These are phyloP conservation scores for Fusarium compactum DNA, from an alignment of 2,329 filamentous ascomycete genomes.

Conservation along the genomic window DNA sequence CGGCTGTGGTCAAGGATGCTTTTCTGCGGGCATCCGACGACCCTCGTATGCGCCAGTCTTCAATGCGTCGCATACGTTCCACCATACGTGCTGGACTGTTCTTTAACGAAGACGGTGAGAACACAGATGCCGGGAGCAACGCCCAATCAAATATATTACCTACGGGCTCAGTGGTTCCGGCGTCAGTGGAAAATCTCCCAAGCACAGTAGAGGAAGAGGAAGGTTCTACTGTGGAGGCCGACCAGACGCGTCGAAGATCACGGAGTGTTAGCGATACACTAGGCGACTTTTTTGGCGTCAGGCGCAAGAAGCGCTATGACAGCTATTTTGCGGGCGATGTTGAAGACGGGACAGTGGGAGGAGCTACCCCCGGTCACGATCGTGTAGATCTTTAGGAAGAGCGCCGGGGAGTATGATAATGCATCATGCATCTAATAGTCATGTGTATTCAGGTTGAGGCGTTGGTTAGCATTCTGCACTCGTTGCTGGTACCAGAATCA, in stretches of 20 bases:
- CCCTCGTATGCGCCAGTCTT: constrained; percentile 56
- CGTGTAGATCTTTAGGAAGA: constrained; percentile 17
- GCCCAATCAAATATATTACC: constrained; percentile 30
- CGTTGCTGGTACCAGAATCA: constrained; percentile 39
- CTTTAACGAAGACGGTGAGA: constrained; percentile 60
- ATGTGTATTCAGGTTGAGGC: constrained; percentile 31
- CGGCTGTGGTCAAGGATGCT: constrained; percentile 68
- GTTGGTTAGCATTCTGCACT: constrained; percentile 36
- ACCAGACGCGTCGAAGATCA: constrained; percentile 48
- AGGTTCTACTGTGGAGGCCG: constrained; percentile 24
- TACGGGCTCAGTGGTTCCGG: constrained; percentile 36
- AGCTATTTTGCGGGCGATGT: constrained; percentile 38
- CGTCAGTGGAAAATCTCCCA: constrained; percentile 46
- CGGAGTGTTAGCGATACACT: constrained; percentile 59
- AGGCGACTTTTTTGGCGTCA: constrained; percentile 55
- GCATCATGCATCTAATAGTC: constrained; percentile 31
- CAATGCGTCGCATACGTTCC: constrained; percentile 61
- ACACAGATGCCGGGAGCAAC: constrained; percentile 24
- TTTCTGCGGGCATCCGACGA: constrained; percentile 61
- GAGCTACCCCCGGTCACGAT: constrained; percentile 16
- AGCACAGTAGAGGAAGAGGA: constrained; percentile 37
- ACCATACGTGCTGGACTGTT: constrained; percentile 67
- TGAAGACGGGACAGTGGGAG: constrained; percentile 35
- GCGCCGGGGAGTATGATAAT: constrained; percentile 19
- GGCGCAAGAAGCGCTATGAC: constrained; percentile 49